Percentiles rank a stretch among this genome's conserved stretches.
Conservation (phyloP, 169 alveolate genomes). For the Perkinsus marinus region DNA sequence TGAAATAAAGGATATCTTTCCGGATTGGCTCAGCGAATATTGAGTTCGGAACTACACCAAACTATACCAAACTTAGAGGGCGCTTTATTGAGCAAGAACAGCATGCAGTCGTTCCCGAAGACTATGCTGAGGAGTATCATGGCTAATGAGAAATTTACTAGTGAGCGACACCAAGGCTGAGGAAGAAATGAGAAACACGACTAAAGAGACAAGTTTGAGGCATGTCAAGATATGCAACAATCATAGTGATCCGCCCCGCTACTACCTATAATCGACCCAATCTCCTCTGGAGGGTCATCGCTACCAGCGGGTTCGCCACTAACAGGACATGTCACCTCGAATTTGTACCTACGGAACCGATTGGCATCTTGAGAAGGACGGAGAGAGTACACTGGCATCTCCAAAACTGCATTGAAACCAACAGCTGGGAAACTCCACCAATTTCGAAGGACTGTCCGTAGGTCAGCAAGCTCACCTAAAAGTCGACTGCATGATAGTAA, state of each 20-base stretch:
- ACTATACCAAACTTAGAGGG: neutral
- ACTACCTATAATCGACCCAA: neutral
- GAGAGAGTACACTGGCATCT: conserved; percentile 39
- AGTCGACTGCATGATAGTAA: neutral
- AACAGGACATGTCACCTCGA: conserved; percentile 5
- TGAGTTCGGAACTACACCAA: conserved; percentile 48
- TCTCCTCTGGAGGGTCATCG: neutral
- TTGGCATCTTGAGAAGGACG: neutral
- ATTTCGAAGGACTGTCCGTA: conserved; percentile 34
- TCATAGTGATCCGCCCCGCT: neutral
- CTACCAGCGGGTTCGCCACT: neutral
- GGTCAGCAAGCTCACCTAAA: conserved; percentile 33
- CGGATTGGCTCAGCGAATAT: conserved; percentile 59
- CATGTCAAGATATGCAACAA: no score
- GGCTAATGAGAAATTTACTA: no score
- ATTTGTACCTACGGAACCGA: neutral
- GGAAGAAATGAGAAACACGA: no score
- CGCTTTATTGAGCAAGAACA: neutral
- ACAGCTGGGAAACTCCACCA: conserved; percentile 57
- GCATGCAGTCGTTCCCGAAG: no score
- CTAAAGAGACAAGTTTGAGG: no score
- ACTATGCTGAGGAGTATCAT: no score
- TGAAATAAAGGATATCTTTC: conserved; percentile 53
- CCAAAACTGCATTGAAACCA: conserved; percentile 58
- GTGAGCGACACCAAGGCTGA: no score